phyloP scores from a whole-genome alignment of 23 red algal genomes.

The Chondrus crispus region DNA sequence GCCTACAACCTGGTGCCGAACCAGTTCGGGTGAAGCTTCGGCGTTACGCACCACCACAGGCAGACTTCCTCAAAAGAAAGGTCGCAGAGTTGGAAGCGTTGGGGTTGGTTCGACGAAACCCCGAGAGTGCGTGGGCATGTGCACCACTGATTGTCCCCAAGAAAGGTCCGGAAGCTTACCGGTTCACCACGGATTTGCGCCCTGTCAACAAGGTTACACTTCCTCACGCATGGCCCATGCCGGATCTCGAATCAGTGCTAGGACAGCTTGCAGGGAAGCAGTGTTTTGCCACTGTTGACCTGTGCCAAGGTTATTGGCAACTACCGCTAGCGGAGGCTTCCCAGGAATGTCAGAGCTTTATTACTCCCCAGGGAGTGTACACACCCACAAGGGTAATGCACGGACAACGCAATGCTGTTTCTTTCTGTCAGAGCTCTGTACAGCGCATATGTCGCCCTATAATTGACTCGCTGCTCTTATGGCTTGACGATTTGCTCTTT shows the following conservation, averaged over 20 bases:
- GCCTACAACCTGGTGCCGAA: background rate
- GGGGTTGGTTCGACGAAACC: background rate
- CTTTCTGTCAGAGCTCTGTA: background rate
- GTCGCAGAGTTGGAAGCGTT: background rate
- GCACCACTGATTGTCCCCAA: background rate
- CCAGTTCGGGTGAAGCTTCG: background rate
- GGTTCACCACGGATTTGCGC: background rate
- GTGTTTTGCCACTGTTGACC: background rate
- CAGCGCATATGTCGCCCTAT: background rate
- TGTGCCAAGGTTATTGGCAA: background rate
- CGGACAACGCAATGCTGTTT: background rate
- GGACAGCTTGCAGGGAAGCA: background rate
- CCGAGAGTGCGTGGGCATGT: background rate
- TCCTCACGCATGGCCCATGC: background rate
- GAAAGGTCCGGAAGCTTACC: background rate
- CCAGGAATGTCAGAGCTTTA: background rate
- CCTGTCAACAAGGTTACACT: conserved; percentile 9
- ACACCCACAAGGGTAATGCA: background rate
- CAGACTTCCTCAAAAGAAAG: background rate
- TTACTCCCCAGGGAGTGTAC: background rate
- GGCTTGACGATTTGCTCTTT: background rate
- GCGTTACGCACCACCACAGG: background rate
- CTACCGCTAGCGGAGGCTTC: background rate
- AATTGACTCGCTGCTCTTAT: background rate
- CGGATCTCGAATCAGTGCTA: background rate